These are phyloP conservation scores for Chaetomium sp. DNA, from an alignment of 2,329 filamentous ascomycete species.

Conservation along the genomic window DNA sequence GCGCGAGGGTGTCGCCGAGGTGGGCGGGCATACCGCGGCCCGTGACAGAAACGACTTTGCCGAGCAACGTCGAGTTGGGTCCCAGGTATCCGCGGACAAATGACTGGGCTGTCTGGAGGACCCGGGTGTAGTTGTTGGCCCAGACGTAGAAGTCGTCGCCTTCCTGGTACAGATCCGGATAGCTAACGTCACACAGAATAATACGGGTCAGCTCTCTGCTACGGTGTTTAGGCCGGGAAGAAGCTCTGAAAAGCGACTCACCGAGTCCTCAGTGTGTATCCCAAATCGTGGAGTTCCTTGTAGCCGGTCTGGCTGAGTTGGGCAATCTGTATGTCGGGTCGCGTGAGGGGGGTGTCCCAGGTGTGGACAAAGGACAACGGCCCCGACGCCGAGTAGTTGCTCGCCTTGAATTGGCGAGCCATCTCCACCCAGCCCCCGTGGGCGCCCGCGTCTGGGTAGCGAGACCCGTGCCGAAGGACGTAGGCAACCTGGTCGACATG, in stretches of 20 bases:
- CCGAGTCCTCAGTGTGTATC: constrained; percentile 53
- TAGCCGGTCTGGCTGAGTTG: constrained; percentile 63
- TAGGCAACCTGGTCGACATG: constrained; percentile 63
- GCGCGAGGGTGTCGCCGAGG: constrained; percentile 63
- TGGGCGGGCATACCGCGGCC: constrained; percentile 52
- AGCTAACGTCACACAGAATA: constrained; percentile 30
- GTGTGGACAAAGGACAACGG: constrained; percentile 57
- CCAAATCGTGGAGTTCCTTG: constrained; percentile 61
- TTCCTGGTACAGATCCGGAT: constrained; percentile 53
- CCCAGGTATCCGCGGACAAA: constrained; percentile 66
- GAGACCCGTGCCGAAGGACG: constrained; percentile 61
- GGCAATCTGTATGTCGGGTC: constrained; percentile 58
- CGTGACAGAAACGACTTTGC: constrained; percentile 61
- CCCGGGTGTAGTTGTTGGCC: constrained; percentile 67
- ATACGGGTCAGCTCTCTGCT: not conserved
- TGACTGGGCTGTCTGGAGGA: constrained; percentile 62
- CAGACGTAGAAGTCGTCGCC: constrained; percentile 59
- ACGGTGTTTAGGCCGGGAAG: not conserved
- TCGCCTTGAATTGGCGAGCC: constrained; percentile 39
- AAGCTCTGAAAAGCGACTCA: not conserved
- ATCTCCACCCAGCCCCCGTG: constrained; percentile 59
- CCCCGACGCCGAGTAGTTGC: constrained; percentile 56
- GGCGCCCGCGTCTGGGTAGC: constrained; percentile 63
- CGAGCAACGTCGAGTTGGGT: constrained; percentile 53
- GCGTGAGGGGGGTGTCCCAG: constrained; percentile 61